These are phyloP conservation scores for Apiospora arundinis DNA, from an alignment of 2,329 filamentous ascomycete species.

Conservation along the genomic window DNA sequence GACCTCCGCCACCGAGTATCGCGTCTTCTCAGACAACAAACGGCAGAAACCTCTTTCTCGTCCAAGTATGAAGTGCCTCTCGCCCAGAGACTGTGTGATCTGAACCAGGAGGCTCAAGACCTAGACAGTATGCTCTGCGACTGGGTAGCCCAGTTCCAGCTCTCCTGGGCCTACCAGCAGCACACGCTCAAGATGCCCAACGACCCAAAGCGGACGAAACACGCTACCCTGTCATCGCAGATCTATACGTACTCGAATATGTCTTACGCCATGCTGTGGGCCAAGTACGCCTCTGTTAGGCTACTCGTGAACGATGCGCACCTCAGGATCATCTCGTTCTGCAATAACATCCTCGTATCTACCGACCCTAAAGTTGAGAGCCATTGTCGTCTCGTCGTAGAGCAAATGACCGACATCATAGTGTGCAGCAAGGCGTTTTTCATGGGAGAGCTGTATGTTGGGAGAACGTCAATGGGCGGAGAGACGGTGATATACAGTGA, in stretches of 20 bases:
- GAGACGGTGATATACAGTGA: neutral
- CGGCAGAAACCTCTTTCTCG: no score
- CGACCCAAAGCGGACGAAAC: slow-evolving; percentile 22
- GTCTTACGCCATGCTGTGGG: slow-evolving; percentile 34
- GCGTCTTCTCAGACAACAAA: neutral
- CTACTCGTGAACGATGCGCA: slow-evolving; percentile 35
- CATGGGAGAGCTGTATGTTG: neutral
- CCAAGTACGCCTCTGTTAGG: slow-evolving; percentile 34
- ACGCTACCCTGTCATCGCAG: slow-evolving; percentile 32
- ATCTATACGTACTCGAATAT: slow-evolving; percentile 34
- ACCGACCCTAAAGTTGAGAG: neutral
- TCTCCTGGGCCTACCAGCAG: neutral
- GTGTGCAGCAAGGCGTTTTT: neutral
- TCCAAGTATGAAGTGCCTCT: neutral
- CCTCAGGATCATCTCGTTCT: slow-evolving; percentile 21
- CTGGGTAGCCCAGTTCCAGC: neutral
- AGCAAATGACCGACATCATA: slow-evolving; percentile 7
- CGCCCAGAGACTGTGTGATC: neutral
- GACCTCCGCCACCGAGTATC: slow-evolving; percentile 28
- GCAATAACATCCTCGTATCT: slow-evolving; percentile 26
- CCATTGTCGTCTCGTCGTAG: neutral
- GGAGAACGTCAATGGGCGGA: neutral
- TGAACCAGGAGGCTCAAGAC: neutral
- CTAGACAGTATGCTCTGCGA: slow-evolving; percentile 6
- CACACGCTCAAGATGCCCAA: slow-evolving; percentile 25